Percentiles rank a stretch among this genome's conserved stretches.
These are phyloP conservation scores for Laetiporus sulphureus DNA, from an alignment of 1,284 basidiomycete species.

Conservation along the genomic window DNA sequence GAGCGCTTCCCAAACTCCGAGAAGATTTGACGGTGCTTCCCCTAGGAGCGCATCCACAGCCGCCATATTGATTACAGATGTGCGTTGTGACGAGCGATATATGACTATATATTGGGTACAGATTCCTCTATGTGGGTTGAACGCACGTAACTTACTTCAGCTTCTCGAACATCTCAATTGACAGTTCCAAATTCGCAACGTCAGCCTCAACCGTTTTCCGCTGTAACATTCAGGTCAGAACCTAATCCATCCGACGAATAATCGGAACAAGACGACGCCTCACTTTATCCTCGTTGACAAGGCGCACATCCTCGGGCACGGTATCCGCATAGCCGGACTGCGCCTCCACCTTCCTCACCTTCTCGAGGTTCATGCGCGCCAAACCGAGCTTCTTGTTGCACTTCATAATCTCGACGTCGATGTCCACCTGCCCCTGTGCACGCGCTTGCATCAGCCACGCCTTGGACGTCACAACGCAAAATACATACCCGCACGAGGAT, in stretches of 20 bases:
- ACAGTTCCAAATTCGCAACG: slow-evolving; percentile 35
- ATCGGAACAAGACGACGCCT: slow-evolving; percentile 9
- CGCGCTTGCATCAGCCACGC: not conserved
- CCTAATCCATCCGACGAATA: not conserved
- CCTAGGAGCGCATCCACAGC: no score
- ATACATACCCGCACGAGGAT: slow-evolving; percentile 74
- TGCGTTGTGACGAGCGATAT: no score
- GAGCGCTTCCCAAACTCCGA: no score
- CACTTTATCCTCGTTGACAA: slow-evolving; percentile 71
- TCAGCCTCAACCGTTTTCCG: slow-evolving; percentile 40
- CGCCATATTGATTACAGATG: no score
- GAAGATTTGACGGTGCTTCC: no score
- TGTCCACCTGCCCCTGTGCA: slow-evolving; percentile 73
- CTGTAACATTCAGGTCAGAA: slow-evolving; percentile 20
- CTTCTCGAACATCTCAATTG: slow-evolving; percentile 39
- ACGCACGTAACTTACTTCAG: slow-evolving; percentile 20
- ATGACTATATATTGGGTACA: no score
- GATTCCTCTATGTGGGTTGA: no score
- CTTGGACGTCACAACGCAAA: not conserved
- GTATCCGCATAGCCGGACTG: slow-evolving; percentile 75
- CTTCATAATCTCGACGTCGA: slow-evolving; percentile 80
- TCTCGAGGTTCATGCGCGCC: slow-evolving; percentile 63
- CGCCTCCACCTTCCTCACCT: slow-evolving; percentile 69
- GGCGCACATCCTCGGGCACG: slow-evolving; percentile 72
- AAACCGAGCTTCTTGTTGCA: slow-evolving; percentile 83